phyloP scores from a whole-genome alignment of 108 stramenopile species.

The Nitzschia sp. region DNA sequence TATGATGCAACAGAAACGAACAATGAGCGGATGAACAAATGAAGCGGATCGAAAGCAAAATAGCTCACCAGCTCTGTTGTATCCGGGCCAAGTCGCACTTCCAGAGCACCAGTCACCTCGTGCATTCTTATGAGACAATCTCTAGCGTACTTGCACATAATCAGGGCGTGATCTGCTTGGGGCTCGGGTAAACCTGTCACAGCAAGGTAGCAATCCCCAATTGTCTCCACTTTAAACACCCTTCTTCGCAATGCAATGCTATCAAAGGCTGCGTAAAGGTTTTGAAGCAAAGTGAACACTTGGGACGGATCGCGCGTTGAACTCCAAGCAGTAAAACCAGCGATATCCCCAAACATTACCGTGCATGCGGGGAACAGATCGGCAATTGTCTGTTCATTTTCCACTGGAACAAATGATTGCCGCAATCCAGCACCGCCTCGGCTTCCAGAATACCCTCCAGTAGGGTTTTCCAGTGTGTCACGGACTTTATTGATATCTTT shows the following conservation, averaged over 20 bases:
- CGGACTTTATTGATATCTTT: neutral
- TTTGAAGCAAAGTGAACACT: slow-evolving; percentile 9
- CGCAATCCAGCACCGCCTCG: neutral
- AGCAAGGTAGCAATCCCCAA: slow-evolving; percentile 52
- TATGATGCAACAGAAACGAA: too few relatives aligned
- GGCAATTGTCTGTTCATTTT: neutral
- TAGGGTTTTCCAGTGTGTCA: neutral
- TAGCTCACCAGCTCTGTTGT: slow-evolving; percentile 18
- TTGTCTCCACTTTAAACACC: slow-evolving; percentile 16
- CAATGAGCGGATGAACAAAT: too few relatives aligned
- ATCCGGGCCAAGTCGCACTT: slow-evolving; percentile 10
- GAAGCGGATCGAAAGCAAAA: slow-evolving; percentile 19
- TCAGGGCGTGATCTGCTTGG: slow-evolving; percentile 10
- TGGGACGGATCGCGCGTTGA: slow-evolving; percentile 5
- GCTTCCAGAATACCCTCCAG: too few relatives aligned
- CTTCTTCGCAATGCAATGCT: neutral
- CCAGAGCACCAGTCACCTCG: neutral
- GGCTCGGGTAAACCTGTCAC: slow-evolving; percentile 23
- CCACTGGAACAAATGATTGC: neutral
- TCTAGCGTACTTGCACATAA: slow-evolving; percentile 24
- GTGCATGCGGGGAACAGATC: neutral
- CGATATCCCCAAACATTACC: slow-evolving; percentile 6
- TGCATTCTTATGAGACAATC: slow-evolving; percentile 12
- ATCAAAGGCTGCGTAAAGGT: neutral
- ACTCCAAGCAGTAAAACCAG: slow-evolving; percentile 18